phyloP scores from a whole-genome alignment of 768 basidiomycete species.

The Boletus pseudopeckii region DNA sequence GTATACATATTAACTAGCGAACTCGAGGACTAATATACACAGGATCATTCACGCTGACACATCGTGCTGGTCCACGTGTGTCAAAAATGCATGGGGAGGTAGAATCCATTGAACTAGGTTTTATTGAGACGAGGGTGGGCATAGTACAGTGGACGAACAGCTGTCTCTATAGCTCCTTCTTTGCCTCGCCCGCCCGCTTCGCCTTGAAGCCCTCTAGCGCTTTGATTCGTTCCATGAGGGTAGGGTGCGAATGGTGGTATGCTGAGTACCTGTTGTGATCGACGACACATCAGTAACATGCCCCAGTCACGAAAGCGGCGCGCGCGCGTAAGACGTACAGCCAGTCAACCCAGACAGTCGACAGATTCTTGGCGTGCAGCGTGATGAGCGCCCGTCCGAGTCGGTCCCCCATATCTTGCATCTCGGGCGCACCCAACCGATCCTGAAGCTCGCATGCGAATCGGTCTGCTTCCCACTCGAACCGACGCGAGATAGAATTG shows the following conservation, averaged over 20 bases:
- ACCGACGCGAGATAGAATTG: slow-evolving; percentile 80
- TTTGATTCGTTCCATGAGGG: slow-evolving; percentile 82
- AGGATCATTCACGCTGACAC: background rate
- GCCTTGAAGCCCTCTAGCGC: slow-evolving; percentile 70
- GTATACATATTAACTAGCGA: background rate
- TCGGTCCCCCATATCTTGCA: slow-evolving; percentile 83
- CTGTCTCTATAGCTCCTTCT: slow-evolving; percentile 27
- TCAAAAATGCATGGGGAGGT: no score
- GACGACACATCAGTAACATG: background rate
- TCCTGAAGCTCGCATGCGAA: slow-evolving; percentile 77
- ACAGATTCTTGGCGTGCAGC: slow-evolving; percentile 89
- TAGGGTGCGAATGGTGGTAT: slow-evolving; percentile 96
- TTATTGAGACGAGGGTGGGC: background rate
- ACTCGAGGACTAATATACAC: background rate
- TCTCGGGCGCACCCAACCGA: slow-evolving; percentile 41
- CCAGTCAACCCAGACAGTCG: slow-evolving; percentile 94
- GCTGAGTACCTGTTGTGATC: slow-evolving; percentile 73
- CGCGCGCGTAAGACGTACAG: slow-evolving; percentile 41
- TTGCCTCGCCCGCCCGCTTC: slow-evolving; percentile 29
- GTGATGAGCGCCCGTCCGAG: slow-evolving; percentile 79
- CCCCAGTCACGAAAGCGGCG: no score
- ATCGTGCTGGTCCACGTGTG: background rate
- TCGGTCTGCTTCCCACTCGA: slow-evolving; percentile 91
- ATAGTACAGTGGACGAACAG: background rate
- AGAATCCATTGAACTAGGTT: background rate